Evolutionary conservation across 495 filamentous ascomycete genomes (phyloP).

Genomic region (Aspergillus homomorphus): DNA sequence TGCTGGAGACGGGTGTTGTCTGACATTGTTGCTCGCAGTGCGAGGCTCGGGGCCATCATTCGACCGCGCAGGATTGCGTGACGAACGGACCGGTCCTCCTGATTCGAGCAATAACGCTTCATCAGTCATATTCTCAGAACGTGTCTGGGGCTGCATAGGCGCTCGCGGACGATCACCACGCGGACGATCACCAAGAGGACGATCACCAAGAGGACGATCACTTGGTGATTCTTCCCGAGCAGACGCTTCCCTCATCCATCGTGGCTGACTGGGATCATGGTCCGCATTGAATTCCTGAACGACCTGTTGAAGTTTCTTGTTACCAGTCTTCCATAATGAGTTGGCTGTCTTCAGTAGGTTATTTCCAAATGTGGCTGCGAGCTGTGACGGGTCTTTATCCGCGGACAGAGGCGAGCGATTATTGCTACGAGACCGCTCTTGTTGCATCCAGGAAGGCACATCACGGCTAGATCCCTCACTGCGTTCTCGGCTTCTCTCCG

Average conservation of each 20-base stretch:
- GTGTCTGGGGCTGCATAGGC: constrained; percentile 23
- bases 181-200: not conserved
- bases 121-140: constrained; percentile 61
- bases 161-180: constrained; percentile 19
- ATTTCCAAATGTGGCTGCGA: constrained; percentile 76
- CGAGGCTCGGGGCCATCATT: constrained; percentile 24
- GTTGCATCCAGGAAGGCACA: constrained; percentile 38
- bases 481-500: constrained; percentile 35
- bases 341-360: constrained; percentile 92
- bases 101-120: constrained; percentile 90
- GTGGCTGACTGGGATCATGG: constrained; percentile 80
- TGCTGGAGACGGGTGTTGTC: constrained; percentile 46
- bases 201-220: constrained; percentile 10
- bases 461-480: constrained; percentile 38
- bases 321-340: constrained; percentile 87
- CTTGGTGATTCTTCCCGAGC: constrained; percentile 30
- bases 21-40: constrained; percentile 25
- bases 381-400: constrained; percentile 75
- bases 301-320: constrained; percentile 92
- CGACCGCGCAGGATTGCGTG: constrained; percentile 17
- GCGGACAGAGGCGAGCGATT: constrained; percentile 56
- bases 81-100: constrained; percentile 41
- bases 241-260: constrained; percentile 82
- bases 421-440: constrained; percentile 38
- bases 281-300: constrained; percentile 84